Conservation (phyloP, 2,329 filamentous ascomycete genomes). For the Golovinomyces cichoracearum region DNA sequence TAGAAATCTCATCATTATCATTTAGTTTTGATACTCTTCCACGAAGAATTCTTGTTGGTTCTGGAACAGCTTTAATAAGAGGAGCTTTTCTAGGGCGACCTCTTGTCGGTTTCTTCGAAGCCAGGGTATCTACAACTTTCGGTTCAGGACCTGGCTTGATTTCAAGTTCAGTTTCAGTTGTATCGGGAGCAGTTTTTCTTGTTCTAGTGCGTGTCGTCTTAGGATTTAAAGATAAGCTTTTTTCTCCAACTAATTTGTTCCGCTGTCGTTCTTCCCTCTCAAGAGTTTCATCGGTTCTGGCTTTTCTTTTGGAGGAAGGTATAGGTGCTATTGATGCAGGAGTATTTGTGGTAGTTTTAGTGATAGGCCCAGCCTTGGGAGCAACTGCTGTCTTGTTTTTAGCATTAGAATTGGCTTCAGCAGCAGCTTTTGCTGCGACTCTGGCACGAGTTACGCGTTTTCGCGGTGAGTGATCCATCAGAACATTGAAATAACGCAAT, state of each 20-base stretch:
- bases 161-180: conserved; percentile 9
- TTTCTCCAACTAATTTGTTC: conserved; percentile 10
- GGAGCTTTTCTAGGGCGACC: conserved; percentile 21
- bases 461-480: conserved; percentile 28
- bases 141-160: not conserved
- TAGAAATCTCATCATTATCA: conserved; percentile 4
- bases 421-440: conserved; percentile 21
- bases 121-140: not conserved
- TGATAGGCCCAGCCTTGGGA: conserved; percentile 19
- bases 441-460: conserved; percentile 31
- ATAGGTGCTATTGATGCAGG: conserved; percentile 7
- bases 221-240: conserved; percentile 10
- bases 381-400: conserved; percentile 24
- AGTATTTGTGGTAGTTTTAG: conserved; percentile 14
- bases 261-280: conserved; percentile 20
- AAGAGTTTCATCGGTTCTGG: conserved; percentile 25
- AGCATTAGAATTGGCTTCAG: conserved; percentile 17
- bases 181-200: conserved; percentile 20
- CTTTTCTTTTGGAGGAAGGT: conserved; percentile 24
- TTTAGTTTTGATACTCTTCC: conserved; percentile 13
- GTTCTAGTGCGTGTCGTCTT: conserved; percentile 20
- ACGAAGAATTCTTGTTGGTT: conserved; percentile 7
- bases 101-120: conserved; percentile 17
- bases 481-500: conserved; percentile 5
- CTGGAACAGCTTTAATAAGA: conserved; percentile 6